phyloP scores from a whole-genome alignment of 345 rosid genomes.

The Eucalyptus tenuipes region DNA sequence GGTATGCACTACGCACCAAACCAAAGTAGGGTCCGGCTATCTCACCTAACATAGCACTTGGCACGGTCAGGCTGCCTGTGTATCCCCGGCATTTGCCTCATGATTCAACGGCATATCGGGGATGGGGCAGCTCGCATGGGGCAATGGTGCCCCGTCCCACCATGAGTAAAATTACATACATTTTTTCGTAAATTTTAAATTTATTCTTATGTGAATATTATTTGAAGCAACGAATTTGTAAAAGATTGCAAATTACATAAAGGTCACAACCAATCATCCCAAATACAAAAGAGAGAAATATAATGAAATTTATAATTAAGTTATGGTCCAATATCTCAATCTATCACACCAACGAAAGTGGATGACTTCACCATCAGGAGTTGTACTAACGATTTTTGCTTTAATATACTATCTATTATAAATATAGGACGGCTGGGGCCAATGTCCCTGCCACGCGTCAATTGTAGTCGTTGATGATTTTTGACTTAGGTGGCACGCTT shows the following conservation, averaged over 20 bases:
- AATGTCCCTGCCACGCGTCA: neutral
- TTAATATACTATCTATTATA: neutral
- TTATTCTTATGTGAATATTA: neutral
- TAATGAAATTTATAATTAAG: neutral
- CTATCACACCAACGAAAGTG: neutral
- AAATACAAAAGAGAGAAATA: neutral
- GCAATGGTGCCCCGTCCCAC: neutral
- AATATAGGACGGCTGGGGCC: neutral
- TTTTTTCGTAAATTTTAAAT: neutral
- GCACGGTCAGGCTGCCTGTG: neutral
- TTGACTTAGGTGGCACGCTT: neutral
- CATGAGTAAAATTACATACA: neutral
- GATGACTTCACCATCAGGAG: no score
- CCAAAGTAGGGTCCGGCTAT: neutral
- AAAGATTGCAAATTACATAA: neutral
- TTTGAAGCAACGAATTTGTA: no score
- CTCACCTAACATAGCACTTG: neutral
- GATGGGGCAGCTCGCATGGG: neutral
- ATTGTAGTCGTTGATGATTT: neutral
- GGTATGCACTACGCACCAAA: conserved; percentile 12
- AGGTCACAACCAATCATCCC: neutral
- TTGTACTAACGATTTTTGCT: neutral
- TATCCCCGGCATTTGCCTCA: neutral
- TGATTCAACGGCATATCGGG: neutral
- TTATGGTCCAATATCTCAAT: neutral